Conservation (phyloP, 371 early-diverging fungal species). For the Polyrhizophydium stewartii region DNA sequence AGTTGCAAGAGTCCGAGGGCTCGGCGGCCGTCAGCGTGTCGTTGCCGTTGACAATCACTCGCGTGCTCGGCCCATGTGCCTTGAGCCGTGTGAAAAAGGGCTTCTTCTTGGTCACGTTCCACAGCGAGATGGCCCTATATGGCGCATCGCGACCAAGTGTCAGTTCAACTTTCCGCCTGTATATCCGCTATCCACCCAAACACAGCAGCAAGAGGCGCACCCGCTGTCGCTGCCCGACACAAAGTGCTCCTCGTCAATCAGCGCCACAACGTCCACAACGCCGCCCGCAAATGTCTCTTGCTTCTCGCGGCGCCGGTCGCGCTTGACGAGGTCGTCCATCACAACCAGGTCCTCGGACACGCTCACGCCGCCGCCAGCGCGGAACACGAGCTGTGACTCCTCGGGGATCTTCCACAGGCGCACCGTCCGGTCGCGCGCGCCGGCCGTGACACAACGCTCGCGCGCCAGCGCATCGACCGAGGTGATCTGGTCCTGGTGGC, state of each 20-base stretch:
- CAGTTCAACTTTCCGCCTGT: too few species aligned
- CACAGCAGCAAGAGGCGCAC: slow-evolving; percentile 26
- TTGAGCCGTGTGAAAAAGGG: slow-evolving; percentile 71
- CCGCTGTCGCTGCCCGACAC: slow-evolving; percentile 88
- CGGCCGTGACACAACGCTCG: slow-evolving; percentile 91
- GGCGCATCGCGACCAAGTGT: too few species aligned
- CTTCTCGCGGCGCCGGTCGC: slow-evolving; percentile 27
- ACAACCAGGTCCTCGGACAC: slow-evolving; percentile 32
- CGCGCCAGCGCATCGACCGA: slow-evolving; percentile 71
- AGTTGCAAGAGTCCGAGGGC: slow-evolving; percentile 27
- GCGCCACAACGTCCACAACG: slow-evolving; percentile 77
- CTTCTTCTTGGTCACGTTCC: slow-evolving; percentile 88
- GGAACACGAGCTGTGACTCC: slow-evolving; percentile 88
- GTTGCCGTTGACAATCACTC: neutral
- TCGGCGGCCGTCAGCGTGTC: neutral
- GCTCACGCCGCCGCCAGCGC: slow-evolving; percentile 64
- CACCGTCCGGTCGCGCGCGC: slow-evolving; percentile 86
- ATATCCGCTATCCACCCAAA: too few species aligned
- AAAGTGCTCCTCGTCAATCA: slow-evolving; percentile 88
- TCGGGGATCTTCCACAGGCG: slow-evolving; percentile 94
- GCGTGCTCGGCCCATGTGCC: slow-evolving; percentile 64
- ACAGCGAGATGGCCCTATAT: slow-evolving; percentile 84
- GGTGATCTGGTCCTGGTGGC: slow-evolving; percentile 90
- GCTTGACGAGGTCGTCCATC: slow-evolving; percentile 33
- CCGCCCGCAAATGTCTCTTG: slow-evolving; percentile 50